These are phyloP conservation scores for Bryum argenteum DNA, from an alignment of 225 moss, liverwort and hornwort genomes.

Conservation along the genomic window DNA sequence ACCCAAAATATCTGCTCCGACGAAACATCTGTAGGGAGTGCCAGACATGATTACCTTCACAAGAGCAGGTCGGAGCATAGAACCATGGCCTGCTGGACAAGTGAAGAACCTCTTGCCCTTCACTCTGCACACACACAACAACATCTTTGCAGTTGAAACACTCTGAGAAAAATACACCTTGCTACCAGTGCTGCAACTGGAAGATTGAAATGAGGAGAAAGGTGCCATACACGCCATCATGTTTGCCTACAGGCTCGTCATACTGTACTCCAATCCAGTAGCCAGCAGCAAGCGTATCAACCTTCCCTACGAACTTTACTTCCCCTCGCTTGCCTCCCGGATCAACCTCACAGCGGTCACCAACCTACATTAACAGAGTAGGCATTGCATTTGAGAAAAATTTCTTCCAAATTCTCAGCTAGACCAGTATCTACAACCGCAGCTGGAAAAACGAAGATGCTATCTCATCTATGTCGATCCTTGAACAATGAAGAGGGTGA, in stretches of 20 bases:
- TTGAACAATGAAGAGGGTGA: no score
- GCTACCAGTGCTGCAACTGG: background rate
- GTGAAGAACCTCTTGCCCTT: conserved; percentile 89
- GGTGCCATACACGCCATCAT: conserved; percentile 86
- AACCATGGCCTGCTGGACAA: conserved; percentile 74
- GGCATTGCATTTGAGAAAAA: conserved; percentile 3
- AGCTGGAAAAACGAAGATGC: background rate
- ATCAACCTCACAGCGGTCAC: conserved; percentile 93
- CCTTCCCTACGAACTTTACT: conserved; percentile 86
- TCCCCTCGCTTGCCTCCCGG: conserved; percentile 95
- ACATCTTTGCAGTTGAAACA: conserved; percentile 8
- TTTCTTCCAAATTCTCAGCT: background rate
- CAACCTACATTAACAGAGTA: conserved; percentile 60
- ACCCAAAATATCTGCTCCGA: background rate
- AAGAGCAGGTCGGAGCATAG: conserved; percentile 85
- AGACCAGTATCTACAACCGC: background rate
- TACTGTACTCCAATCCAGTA: conserved; percentile 96
- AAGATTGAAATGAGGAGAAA: background rate
- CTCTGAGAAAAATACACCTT: background rate
- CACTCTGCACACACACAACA: conserved; percentile 60
- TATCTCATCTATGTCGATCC: background rate
- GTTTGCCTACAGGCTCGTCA: conserved; percentile 97
- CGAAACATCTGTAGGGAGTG: background rate
- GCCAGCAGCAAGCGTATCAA: conserved; percentile 74
- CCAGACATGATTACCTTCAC: conserved; percentile 60